Evolutionary conservation across 2,329 filamentous ascomycete genomes (phyloP), one percentile per base, ranked within the genome.

Genomic region (Colletotrichum phormii): DNA sequence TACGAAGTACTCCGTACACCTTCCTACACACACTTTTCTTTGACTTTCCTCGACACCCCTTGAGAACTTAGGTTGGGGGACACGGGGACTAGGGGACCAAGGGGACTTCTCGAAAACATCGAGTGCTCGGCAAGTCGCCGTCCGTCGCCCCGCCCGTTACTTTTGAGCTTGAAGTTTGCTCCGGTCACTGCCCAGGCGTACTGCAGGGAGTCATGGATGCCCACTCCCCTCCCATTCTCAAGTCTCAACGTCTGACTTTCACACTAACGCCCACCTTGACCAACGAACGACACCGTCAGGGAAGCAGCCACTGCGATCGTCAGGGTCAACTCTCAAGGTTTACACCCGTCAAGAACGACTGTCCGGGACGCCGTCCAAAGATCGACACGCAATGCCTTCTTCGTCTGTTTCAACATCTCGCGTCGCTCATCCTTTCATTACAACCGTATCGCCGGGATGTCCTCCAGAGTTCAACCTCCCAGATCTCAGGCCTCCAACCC

Each of bases 401-500:
- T 64, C 55, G 55, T 58, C 46, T 55, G 70, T 70, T 72, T 72
- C 70, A 70, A 49, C 33, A 26, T 55, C 46, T 70, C 66, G 60
- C 70, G 61, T 64, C 54, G n/a, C 66, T 69, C 55, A 54, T 64
- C 70, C 59, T 72, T 72, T 60, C 60, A 63, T 64, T 64, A 53
- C 46, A 57, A 53, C 64, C 58, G 53, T 63, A 59, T 60, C 49
- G 69, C 42, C 29, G 69, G 65, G 22, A 26, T 55, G 49, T n/a
- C 62, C 62, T 55, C 15, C 37, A 55, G 13, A 65, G 26, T 46
- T 37, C 58, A 49, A 42, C n/a, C 46, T 67, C 63, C 46, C 57
- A 35, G 37, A n/a, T 24, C 60, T 24, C 29, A 26, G 22, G 55
- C 55, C 55, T 66, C 55, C 46, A 51, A 53, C 12, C 54, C 42